phyloP scores from a whole-genome alignment of 148 eudicot genomes.

The Rheum nobile region DNA sequence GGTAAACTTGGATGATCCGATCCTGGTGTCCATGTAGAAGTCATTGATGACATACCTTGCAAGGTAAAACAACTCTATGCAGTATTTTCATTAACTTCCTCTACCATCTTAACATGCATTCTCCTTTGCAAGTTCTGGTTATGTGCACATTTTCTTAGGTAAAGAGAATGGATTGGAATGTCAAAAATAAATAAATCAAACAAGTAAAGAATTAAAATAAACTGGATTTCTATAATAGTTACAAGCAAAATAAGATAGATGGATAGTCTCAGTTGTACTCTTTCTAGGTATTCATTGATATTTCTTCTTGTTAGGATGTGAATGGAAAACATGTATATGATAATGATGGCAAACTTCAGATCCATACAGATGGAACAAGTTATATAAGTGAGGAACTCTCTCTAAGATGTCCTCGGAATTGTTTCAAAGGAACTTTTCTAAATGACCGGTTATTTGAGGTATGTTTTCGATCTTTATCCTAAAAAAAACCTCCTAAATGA shows the following conservation, averaged over 20 bases:
- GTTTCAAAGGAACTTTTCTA: conserved; percentile 23
- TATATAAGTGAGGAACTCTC: conserved; percentile 84
- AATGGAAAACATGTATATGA: conserved; percentile 23
- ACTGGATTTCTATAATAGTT: background rate
- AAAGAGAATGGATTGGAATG: background rate
- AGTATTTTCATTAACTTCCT: background rate
- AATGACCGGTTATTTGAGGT: conserved; percentile 38
- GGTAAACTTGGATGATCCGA: conserved; percentile 30
- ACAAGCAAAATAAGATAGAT: background rate
- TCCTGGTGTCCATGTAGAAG: conserved; percentile 25
- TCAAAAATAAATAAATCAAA: background rate
- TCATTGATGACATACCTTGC: conserved; percentile 47
- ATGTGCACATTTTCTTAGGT: background rate
- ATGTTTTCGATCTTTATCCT: background rate
- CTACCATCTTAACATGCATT: background rate
- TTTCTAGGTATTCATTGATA: too few relatives aligned
- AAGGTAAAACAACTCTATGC: conserved; percentile 22
- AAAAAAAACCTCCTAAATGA: background rate
- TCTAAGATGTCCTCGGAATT: conserved; percentile 44
- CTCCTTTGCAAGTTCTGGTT: background rate
- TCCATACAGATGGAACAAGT: conserved; percentile 90
- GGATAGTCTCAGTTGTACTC: background rate
- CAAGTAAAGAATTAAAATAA: background rate
- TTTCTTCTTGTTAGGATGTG: conserved; percentile 33
- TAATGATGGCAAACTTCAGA: conserved; percentile 35